Base-by-base conservation (phyloP, 352 stramenopile species). In the Phytophthora melonis region DNA sequence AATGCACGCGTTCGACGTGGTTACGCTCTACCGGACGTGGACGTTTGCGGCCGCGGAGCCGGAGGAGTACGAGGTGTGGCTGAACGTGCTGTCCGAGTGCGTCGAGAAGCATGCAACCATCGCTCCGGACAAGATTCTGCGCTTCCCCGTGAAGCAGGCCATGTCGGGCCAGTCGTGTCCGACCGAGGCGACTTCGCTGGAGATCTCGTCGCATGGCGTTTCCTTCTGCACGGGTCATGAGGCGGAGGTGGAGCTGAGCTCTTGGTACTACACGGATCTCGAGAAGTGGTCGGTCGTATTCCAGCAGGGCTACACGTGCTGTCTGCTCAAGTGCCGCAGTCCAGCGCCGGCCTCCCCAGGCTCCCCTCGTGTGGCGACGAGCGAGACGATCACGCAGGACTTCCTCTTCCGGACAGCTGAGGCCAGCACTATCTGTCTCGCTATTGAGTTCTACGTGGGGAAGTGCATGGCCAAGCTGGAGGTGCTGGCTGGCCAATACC, bases 401-500 rank as follows among this genome's bases (percentile, higher is more conserved):
- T 91, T 89, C 59, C 64, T 94, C 6, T 82, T 94, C 10, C 86
- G 90, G 11, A 88, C 88, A 21, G 3, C 73, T 2, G 84, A 93
- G 3, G 83, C 86, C 2, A 67, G 80, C 0, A 53, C 54, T 5
- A 83, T 94, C 8, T 94, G 88, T 65, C 78, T 85, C 23, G 77
- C 77, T 7, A 93, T 94, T 61, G 88, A 94, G 64, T 94, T 94
- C 43, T 92, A 92, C 45, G 86, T 94, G 3, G 82, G 84, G 0
- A 91, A 91, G 25, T 94, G 88, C 65, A 91, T 94, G 81, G 84
- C 84, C 6, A 94, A 94, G 39, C 60, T 93, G 14, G 86, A 94
- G 49, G 73, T 89, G 0, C 79, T 92, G 0, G 74, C 77, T 45
- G 59, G 75, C 2, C 65, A 75, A 30, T 70, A 59, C 11, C 71